Evolutionary conservation across 2,329 filamentous ascomycete genomes (phyloP).

Genomic region (Fusarium sp.): DNA sequence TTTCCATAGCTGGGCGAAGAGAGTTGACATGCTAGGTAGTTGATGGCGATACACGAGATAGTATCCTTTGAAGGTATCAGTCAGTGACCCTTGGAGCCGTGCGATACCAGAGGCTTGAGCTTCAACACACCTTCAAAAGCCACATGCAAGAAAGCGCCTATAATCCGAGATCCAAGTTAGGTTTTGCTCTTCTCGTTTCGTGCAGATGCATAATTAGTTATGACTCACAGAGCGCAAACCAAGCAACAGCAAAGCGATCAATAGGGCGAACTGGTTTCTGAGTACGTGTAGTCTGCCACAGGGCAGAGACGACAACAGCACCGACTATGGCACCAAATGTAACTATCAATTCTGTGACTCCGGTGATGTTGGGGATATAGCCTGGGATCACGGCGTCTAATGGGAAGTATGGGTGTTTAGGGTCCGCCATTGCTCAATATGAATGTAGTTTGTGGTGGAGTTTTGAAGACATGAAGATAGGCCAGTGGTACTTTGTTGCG

Average conservation of each 20-base stretch:
- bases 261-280: conserved; percentile 41
- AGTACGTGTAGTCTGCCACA: conserved; percentile 44
- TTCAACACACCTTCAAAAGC: conserved; percentile 78
- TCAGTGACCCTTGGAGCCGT: neutral
- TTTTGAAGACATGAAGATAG: neutral
- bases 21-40: conserved; percentile 75
- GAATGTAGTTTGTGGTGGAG: neutral
- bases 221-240: conserved; percentile 67
- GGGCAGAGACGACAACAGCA: conserved; percentile 53
- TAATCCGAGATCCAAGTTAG: neutral
- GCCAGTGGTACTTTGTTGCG: too few species aligned
- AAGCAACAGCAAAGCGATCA: conserved; percentile 62
- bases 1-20: conserved; percentile 92
- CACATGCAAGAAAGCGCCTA: conserved; percentile 78
- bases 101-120: neutral
- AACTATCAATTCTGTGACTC: conserved; percentile 56
- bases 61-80: conserved; percentile 69
- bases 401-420: conserved; percentile 66
- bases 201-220: neutral
- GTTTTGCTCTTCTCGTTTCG: conserved; percentile 1
- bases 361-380: conserved; percentile 61
- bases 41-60: conserved; percentile 77
- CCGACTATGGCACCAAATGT: conserved; percentile 54
- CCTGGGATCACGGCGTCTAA: conserved; percentile 57
- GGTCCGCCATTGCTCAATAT: conserved; percentile 11